Base-by-base conservation (phyloP, 2,329 filamentous ascomycete genomes). In the Trichoderma sp. region DNA sequence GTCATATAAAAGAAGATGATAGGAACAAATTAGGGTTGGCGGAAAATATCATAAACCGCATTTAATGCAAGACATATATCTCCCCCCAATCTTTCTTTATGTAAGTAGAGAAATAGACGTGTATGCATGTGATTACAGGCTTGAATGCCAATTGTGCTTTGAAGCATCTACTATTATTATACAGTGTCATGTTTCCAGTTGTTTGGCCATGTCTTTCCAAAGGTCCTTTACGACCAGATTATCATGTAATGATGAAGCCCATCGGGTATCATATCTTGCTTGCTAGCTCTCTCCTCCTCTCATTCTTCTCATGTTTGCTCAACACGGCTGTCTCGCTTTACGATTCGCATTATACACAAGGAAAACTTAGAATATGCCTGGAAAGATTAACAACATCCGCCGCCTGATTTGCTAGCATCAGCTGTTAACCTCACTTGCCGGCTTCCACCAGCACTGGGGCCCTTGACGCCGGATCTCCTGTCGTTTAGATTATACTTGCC, bases 401-500 rank as follows among this genome's bases (percentile, higher is more conserved):
- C 79, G 16, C 77, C 73, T 10, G 78, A 77, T 73, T 82, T 83
- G 64, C 71, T 78, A 7, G 79, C 78, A 13, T 82, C 76, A 11
- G 73, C 73, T 2, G 79, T 75, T 59, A 89, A 72, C 71, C 82
- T 84, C 18, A 89, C 81, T 70, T 84, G 80, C 71, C 79, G 76
- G 68, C 76, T 79, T 61, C 82, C 78, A 73, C 84, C 78, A 74
- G 89, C 78, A 72, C 86, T 80, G 72, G 90, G 80, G 66, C 90
- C 90, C 81, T 97, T 98, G 70, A 99, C 94, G 30, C 96, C 96
- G 70, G 91, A 95, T 77, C 94, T 87, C 76, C 95, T 87, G 79
- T 98, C 95, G 77, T 97, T 97, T 73, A 98, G 83, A 81, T 99
- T 94, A 78, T 98, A 98, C 78, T 89, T 93, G 13, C 96, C 96